phyloP scores from a whole-genome alignment of 164 flowering plant genomes.

The Magnolia changhungtana region DNA sequence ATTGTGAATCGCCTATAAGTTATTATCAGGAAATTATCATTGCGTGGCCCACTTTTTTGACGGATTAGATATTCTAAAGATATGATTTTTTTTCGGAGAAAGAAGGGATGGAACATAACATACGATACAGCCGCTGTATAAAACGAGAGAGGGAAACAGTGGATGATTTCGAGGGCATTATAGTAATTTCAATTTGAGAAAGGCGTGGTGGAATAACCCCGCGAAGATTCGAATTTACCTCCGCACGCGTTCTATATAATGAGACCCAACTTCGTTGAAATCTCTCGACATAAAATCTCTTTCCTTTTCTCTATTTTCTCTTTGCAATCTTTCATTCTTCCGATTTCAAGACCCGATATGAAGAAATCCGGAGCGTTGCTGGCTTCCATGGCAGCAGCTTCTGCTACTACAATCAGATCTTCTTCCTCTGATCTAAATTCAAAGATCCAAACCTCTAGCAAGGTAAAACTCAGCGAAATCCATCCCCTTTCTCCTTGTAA shows the following conservation, averaged over 20 bases:
- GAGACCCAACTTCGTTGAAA: neutral
- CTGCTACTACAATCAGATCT: constrained; percentile 9
- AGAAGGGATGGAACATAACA: neutral
- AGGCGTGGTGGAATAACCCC: neutral
- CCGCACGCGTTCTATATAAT: neutral
- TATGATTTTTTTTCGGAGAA: neutral
- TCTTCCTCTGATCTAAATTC: constrained; percentile 9
- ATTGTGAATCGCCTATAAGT: no score
- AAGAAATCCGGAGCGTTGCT: constrained; percentile 20
- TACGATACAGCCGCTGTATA: neutral
- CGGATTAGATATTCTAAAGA: neutral
- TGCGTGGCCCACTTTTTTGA: neutral
- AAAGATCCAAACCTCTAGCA: constrained; percentile 7
- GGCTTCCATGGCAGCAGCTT: constrained; percentile 26
- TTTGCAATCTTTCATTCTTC: neutral
- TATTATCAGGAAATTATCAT: neutral
- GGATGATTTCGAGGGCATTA: neutral
- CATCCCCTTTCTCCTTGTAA: neutral
- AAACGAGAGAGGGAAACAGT: neutral
- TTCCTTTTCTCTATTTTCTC: neutral
- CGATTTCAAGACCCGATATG: neutral
- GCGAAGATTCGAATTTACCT: neutral
- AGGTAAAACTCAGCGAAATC: neutral
- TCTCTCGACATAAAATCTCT: neutral
- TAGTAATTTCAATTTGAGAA: neutral